phyloP scores from a whole-genome alignment of 2,329 filamentous ascomycete species.

The Ascochyta rabiei region DNA sequence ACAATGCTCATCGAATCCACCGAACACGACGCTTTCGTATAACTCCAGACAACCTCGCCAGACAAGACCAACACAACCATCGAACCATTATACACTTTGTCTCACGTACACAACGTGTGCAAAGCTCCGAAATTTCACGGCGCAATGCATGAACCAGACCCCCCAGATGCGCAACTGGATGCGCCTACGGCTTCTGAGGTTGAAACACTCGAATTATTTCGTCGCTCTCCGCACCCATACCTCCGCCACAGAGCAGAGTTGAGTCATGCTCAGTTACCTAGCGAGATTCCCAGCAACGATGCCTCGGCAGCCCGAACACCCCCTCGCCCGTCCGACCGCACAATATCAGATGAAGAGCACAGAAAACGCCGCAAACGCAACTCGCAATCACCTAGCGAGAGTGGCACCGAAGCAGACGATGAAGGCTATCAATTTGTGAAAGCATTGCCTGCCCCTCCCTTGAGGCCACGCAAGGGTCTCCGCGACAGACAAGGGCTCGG shows the following conservation, averaged over 20 bases:
- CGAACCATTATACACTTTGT: neutral
- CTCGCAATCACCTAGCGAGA: slow-evolving; percentile 70
- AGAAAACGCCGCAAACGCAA: slow-evolving; percentile 35
- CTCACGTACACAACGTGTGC: slow-evolving; percentile 5
- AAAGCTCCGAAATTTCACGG: slow-evolving; percentile 9
- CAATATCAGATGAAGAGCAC: slow-evolving; percentile 35
- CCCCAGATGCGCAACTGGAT: slow-evolving; percentile 26
- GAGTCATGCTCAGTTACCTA: slow-evolving; percentile 24
- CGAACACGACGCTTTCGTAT: slow-evolving; percentile 16
- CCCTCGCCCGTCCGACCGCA: slow-evolving; percentile 22
- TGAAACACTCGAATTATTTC: slow-evolving; percentile 43
- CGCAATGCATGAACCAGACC: slow-evolving; percentile 24
- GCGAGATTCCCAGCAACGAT: slow-evolving; percentile 26
- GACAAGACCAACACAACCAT: neutral
- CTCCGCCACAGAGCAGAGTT: slow-evolving; percentile 40
- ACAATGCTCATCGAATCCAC: slow-evolving; percentile 20
- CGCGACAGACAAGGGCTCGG: slow-evolving; percentile 57
- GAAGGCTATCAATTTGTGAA: slow-evolving; percentile 79
- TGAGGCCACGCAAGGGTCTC: slow-evolving; percentile 77
- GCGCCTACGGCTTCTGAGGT: slow-evolving; percentile 29
- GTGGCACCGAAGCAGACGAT: slow-evolving; percentile 93
- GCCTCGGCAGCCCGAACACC: slow-evolving; percentile 22
- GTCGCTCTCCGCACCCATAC: slow-evolving; percentile 49
- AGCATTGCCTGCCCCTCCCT: slow-evolving; percentile 79
- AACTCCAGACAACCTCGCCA: slow-evolving; percentile 5